These are phyloP conservation scores for Arachis stenosperma DNA, from an alignment of 306 rosid genomes.

Conservation along the genomic window DNA sequence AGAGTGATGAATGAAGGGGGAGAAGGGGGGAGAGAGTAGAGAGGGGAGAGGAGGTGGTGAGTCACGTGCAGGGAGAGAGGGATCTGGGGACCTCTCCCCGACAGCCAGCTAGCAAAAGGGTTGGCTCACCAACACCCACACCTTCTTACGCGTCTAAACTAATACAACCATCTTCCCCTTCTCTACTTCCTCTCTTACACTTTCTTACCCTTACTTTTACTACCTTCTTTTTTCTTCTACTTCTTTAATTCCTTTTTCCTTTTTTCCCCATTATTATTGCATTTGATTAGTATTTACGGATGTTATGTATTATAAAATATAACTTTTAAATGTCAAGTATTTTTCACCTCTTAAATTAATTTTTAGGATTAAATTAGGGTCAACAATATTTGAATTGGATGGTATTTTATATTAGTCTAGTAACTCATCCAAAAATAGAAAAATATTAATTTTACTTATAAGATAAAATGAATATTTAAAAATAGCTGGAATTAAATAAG, in stretches of 20 bases:
- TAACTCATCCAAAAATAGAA: too few relatives aligned
- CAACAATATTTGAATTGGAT: too few relatives aligned
- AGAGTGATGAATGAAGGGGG: constrained; percentile 30
- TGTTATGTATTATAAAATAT: too few relatives aligned
- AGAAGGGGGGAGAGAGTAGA: constrained; percentile 12
- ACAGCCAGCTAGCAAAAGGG: constrained; percentile 97
- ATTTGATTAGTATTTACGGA: too few relatives aligned
- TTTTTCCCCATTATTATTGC: not conserved
- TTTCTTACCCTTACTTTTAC: not conserved
- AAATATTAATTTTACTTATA: too few relatives aligned
- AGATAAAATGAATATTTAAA: too few relatives aligned
- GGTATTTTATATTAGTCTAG: too few relatives aligned
- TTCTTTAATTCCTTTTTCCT: not conserved
- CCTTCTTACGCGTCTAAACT: constrained; percentile 79
- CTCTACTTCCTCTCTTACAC: not conserved
- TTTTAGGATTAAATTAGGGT: too few relatives aligned
- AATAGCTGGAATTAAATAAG: too few relatives aligned
- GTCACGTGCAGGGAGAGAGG: constrained; percentile 81
- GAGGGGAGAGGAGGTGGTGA: constrained; percentile 45
- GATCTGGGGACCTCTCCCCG: constrained; percentile 84
- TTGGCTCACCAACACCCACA: constrained; percentile 98
- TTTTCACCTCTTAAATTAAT: too few relatives aligned
- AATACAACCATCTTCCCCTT: constrained; percentile 17
- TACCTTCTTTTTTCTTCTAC: not conserved
- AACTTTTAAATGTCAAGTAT: too few relatives aligned